phyloP scores from a whole-genome alignment of 2,329 filamentous ascomycete genomes.

The Cylindrodendrum hubeiense region DNA sequence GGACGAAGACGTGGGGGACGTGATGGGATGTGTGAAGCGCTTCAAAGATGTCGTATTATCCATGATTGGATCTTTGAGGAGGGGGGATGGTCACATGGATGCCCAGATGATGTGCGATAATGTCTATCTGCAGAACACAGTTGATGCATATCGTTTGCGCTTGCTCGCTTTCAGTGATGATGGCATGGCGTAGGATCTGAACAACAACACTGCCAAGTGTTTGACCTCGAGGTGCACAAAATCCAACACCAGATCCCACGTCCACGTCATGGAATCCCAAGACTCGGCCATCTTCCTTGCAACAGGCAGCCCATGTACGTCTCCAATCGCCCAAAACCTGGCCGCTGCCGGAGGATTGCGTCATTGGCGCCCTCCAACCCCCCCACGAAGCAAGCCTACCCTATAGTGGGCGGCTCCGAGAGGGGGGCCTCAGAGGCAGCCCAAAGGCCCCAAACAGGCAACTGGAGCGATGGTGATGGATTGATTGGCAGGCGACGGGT shows the following conservation, averaged over 20 bases:
- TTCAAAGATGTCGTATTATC: neutral
- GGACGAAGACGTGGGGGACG: neutral
- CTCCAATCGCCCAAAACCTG: slow-evolving; percentile 3
- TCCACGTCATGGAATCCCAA: slow-evolving; percentile 18
- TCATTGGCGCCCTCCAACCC: slow-evolving; percentile 16
- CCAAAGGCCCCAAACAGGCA: slow-evolving; percentile 20
- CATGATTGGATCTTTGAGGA: neutral
- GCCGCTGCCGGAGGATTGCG: slow-evolving; percentile 17
- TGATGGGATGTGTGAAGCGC: neutral
- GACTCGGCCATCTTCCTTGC: slow-evolving; percentile 5
- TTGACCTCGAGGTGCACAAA: neutral
- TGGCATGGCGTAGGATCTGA: neutral
- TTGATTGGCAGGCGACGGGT: slow-evolving; percentile 1
- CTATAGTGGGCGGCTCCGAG: slow-evolving; percentile 9
- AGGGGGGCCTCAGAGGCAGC: slow-evolving; percentile 13
- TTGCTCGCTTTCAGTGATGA: neutral
- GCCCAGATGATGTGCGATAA: slow-evolving; percentile 1
- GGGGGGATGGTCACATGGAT: slow-evolving; percentile 5
- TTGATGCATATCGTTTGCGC: neutral
- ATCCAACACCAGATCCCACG: neutral
- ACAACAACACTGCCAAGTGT: neutral
- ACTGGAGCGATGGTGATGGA: slow-evolving; percentile 5
- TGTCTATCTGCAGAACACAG: neutral
- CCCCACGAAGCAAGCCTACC: slow-evolving; percentile 4
- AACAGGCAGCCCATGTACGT: slow-evolving; percentile 4